These are phyloP conservation scores for Mycosphaerella arachidis DNA, from an alignment of 2,329 filamentous ascomycete species.

Conservation along the genomic window DNA sequence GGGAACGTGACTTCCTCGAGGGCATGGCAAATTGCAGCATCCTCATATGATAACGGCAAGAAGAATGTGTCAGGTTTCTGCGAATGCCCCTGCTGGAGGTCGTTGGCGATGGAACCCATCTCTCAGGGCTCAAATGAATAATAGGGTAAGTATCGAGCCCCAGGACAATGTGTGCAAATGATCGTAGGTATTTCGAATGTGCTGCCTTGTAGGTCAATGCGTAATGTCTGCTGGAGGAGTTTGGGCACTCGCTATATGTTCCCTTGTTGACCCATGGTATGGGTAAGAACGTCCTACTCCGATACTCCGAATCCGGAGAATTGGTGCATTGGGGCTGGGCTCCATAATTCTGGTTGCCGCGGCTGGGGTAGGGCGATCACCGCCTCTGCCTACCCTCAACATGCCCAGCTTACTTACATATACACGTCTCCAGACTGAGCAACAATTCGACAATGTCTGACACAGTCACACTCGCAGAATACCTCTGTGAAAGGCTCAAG, in stretches of 20 bases:
- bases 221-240: background rate
- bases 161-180: background rate
- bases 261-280: background rate
- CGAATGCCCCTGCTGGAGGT: background rate
- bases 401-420: background rate
- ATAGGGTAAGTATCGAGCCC: background rate
- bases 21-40: background rate
- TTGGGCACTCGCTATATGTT: background rate
- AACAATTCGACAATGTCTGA: background rate
- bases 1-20: background rate
- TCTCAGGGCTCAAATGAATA: background rate
- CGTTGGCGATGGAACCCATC: background rate
- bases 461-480: constrained; percentile 39
- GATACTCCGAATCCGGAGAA: background rate
- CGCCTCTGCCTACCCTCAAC: background rate
- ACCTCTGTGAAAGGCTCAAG: constrained; percentile 41
- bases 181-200: background rate
- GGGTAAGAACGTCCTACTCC: background rate
- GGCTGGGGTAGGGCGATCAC: background rate
- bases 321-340: background rate
- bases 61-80: background rate
- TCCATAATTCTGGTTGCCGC: background rate
- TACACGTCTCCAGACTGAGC: background rate
- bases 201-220: background rate
- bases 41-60: background rate